Evolutionary conservation across 306 rosid genomes (phyloP).

Genomic region (Gleditsia sinensis): DNA sequence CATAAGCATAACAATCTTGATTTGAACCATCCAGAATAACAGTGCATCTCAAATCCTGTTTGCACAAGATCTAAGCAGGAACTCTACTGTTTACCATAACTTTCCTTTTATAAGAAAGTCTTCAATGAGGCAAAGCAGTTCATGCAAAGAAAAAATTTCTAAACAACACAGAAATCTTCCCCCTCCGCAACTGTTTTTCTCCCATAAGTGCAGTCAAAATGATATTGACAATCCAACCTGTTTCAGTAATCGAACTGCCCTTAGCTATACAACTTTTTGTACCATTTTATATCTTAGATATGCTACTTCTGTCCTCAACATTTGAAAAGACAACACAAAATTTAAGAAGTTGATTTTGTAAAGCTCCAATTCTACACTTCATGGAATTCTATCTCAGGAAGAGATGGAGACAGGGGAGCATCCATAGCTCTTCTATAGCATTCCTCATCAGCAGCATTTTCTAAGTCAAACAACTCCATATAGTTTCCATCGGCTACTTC

Average conservation of each 20-base stretch:
- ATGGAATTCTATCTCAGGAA: conserved; percentile 47
- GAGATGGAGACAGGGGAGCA: conserved; percentile 66
- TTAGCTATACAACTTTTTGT: conserved; percentile 52
- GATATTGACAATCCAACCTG: conserved; percentile 61
- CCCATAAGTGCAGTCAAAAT: conserved; percentile 64
- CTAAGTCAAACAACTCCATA: conserved; percentile 64
- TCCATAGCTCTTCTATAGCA: conserved; percentile 51
- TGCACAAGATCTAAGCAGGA: conserved; percentile 21
- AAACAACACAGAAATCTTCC: conserved; percentile 64
- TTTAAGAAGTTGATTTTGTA: conserved; percentile 64
- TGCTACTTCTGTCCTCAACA: conserved; percentile 42
- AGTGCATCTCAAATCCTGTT: conserved; percentile 35
- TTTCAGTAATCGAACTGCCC: conserved; percentile 52
- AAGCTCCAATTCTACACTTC: conserved; percentile 57
- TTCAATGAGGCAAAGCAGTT: conserved; percentile 58
- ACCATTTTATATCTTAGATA: conserved; percentile 53
- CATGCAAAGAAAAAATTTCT: conserved; percentile 51
- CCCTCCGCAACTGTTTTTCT: conserved; percentile 73
- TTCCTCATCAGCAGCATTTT: conserved; percentile 70
- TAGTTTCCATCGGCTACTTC: conserved; percentile 50
- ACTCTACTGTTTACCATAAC: conserved; percentile 33
- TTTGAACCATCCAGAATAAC: conserved; percentile 38
- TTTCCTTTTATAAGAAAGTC: conserved; percentile 60
- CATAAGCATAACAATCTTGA: no score
- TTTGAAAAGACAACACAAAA: conserved; percentile 47